These are phyloP conservation scores for Cymbidium sinense DNA, from an alignment of 106 monocot species.

Conservation along the genomic window DNA sequence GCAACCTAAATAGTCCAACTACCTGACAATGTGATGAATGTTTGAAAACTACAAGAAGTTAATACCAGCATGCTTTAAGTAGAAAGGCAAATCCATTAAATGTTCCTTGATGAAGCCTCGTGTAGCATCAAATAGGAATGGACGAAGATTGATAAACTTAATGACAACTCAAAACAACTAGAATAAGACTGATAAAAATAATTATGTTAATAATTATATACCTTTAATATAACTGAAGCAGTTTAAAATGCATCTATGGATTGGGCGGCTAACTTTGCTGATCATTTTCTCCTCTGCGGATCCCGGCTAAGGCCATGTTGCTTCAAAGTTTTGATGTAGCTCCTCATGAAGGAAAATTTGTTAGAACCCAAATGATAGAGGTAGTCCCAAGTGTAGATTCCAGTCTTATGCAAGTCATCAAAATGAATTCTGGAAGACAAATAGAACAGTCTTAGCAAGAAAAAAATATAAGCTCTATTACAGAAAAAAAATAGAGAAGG, in stretches of 20 bases:
- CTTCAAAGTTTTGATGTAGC: slow-evolving; percentile 71
- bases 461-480: neutral
- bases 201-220: neutral
- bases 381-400: slow-evolving; percentile 98
- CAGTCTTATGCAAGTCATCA: slow-evolving; percentile 94
- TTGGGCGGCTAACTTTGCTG: neutral
- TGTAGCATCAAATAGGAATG: neutral
- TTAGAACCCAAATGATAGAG: slow-evolving; percentile 72
- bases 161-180: neutral
- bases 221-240: neutral
- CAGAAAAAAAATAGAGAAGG: neutral
- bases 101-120: neutral
- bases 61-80: neutral
- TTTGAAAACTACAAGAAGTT: neutral
- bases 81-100: neutral
- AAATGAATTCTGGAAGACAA: slow-evolving; percentile 49
- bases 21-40: neutral
- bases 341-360: slow-evolving; percentile 78
- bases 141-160: neutral
- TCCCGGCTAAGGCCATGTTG: slow-evolving; percentile 77
- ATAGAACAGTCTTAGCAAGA: slow-evolving; percentile 1
- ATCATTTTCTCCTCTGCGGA: slow-evolving; percentile 40
- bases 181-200: neutral
- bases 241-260: neutral
- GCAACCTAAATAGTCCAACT: no score